Base-by-base conservation (phyloP, 768 basidiomycete genomes). In the Royoungia palumana region DNA sequence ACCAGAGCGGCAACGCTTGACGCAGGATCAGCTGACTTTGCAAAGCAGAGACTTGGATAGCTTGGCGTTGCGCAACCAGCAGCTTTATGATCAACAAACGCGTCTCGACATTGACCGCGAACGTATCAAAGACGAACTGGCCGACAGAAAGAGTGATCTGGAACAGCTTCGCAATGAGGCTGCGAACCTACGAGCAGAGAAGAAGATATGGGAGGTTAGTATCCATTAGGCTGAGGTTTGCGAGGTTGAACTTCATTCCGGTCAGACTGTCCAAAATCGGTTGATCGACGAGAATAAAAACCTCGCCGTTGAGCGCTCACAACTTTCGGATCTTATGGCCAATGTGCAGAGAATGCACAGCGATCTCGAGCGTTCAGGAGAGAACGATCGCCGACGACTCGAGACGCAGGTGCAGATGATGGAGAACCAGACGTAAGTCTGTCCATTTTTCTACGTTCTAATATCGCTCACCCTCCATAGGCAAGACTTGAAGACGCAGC, bases 311-410 rank as follows among this genome's bases (percentile, higher is more conserved):
- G 94, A 96, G 61, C 82, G 92, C 10, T 84, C 91, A 0, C 86
- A 89, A 51, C 74, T 96, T 4, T 82, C 89, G 2, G 90, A 94
- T 63, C 75, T 96, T 22, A 91, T 95, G 82, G 73, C 78, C 21
- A 94, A 90, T 61, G 83, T 95, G 20, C 91, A 94, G 68, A 87
- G 80, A 61, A 92, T 96, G 82, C 89, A 92, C 58, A 81, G 81
- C 47, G 94, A 96, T 57, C 74, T 90, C 7, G 92, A 94, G 62
- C 78, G 83, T 42, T 87, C 87, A 0, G 82, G 85, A 6, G 83
- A 87, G 62, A 94, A 90, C 50, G 89, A 94, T 57, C 79, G 89
- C 17, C 75, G 82, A 13, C 81, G 91, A 8, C 70, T 94, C 28
- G 93, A 96, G 67, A 82, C 75, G 47, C 85, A 92, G 58, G 69